phyloP scores from a whole-genome alignment of 768 basidiomycete species.

The Calvatia gigantea region DNA sequence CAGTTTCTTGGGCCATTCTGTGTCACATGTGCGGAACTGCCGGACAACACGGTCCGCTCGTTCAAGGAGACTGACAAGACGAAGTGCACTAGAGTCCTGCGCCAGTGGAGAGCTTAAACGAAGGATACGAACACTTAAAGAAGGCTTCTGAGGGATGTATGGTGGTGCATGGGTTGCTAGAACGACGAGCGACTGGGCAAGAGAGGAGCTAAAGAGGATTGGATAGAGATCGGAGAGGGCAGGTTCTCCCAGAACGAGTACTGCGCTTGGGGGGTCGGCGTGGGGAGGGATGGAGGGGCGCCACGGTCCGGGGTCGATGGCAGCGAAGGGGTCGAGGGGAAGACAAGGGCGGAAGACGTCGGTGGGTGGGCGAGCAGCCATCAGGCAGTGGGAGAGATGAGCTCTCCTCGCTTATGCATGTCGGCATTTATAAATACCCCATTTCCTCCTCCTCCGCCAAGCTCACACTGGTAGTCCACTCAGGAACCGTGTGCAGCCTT shows the following conservation, averaged over 20 bases:
- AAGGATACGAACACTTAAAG: constrained; percentile 28
- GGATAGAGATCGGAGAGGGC: constrained; percentile 29
- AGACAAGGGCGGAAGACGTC: constrained; percentile 34
- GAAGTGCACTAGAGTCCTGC: constrained; percentile 34
- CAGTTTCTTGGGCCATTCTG: constrained; percentile 10
- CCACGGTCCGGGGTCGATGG: constrained; percentile 24
- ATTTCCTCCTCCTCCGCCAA: not conserved
- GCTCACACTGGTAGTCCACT: not conserved
- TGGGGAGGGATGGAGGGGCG: constrained; percentile 16
- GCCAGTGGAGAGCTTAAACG: constrained; percentile 29
- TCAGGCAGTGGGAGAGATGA: not conserved
- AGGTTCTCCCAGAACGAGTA: constrained; percentile 41
- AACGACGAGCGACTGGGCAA: constrained; percentile 33
- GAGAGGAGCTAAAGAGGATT: constrained; percentile 29
- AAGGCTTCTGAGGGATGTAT: constrained; percentile 5
- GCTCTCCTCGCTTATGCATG: not conserved
- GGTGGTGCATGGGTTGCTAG: constrained; percentile 33
- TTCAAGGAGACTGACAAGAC: constrained; percentile 37
- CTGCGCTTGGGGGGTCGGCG: constrained; percentile 20
- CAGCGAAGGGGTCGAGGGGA: constrained; percentile 32
- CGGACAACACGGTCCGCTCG: constrained; percentile 34
- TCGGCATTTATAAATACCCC: not conserved
- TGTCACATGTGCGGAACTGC: not conserved
- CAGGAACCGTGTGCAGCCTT: not conserved
- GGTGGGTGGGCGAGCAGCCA: constrained; percentile 1